Evolutionary conservation across 2,329 filamentous ascomycete species (phyloP).

Genomic region (Tolypocladium nubicola): DNA sequence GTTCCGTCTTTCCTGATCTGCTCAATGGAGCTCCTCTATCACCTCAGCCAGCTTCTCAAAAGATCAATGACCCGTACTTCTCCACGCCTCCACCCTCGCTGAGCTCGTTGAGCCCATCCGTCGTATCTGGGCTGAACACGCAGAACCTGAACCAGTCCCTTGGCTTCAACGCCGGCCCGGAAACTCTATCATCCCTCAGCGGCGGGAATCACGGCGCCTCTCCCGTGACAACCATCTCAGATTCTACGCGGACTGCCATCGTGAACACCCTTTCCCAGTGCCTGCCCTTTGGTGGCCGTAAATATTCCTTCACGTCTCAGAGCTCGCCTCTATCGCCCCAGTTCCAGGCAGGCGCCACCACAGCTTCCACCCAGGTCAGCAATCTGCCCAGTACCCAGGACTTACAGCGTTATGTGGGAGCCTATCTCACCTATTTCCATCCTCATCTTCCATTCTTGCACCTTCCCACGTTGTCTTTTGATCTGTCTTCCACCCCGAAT

Average conservation of each 20-base stretch:
- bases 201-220: conserved; percentile 50
- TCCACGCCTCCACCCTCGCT: conserved; percentile 67
- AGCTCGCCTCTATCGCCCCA: conserved; percentile 45
- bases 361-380: conserved; percentile 40
- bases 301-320: conserved; percentile 51
- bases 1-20: conserved; percentile 68
- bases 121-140: conserved; percentile 53
- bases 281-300: conserved; percentile 45
- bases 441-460: conserved; percentile 93
- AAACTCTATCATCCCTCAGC: conserved; percentile 62
- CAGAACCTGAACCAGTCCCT: conserved; percentile 56
- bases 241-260: conserved; percentile 51
- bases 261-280: conserved; percentile 49
- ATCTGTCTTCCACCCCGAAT: conserved; percentile 59
- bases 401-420: conserved; percentile 79
- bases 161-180: conserved; percentile 54
- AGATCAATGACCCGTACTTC: conserved; percentile 64
- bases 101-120: conserved; percentile 61
- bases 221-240: conserved; percentile 54
- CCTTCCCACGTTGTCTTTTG: conserved; percentile 83
- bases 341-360: conserved; percentile 34
- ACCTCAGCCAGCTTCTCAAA: conserved; percentile 63
- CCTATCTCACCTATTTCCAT: conserved; percentile 87
- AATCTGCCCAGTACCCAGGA: conserved; percentile 71
- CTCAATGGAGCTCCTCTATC: conserved; percentile 63